phyloP scores from a whole-genome alignment of 208 protist species.

The Vickermania spadyakhi region DNA sequence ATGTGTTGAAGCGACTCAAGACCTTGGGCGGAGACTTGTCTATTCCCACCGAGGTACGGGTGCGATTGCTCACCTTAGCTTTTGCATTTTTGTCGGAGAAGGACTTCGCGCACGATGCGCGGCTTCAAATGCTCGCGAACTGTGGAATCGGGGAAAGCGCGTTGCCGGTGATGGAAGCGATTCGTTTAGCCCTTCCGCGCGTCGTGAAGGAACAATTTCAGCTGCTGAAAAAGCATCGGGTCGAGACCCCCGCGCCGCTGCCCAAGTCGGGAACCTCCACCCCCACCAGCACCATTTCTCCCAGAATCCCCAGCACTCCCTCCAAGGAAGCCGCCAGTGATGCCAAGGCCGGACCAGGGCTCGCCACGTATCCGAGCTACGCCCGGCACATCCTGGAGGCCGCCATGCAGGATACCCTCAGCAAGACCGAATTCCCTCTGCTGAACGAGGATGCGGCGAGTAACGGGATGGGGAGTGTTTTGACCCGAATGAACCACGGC shows the following conservation, averaged over 20 bases:
- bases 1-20: slow-evolving; percentile 29
- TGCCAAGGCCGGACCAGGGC: background rate
- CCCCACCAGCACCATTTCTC: no score
- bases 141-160: slow-evolving; percentile 29
- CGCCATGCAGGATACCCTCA: slow-evolving; percentile 12
- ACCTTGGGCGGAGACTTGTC: slow-evolving; percentile 28
- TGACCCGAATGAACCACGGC: no score
- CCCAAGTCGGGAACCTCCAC: no score
- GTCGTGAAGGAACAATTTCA: slow-evolving; percentile 28
- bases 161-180: background rate
- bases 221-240: slow-evolving; percentile 19
- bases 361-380: slow-evolving; percentile 5
- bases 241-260: background rate
- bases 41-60: slow-evolving; percentile 30
- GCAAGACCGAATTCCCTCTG: background rate
- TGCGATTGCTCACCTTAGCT: slow-evolving; percentile 50
- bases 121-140: slow-evolving; percentile 49
- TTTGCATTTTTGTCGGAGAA: slow-evolving; percentile 27
- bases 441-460: background rate
- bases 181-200: slow-evolving; percentile 8
- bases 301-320: no score
- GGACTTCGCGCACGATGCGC: slow-evolving; percentile 58
- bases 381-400: slow-evolving; percentile 15
- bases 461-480: no score
- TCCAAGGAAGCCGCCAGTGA: background rate